Base-by-base conservation (phyloP, 2,329 filamentous ascomycete species). In the Teratosphaeria viscida region DNA sequence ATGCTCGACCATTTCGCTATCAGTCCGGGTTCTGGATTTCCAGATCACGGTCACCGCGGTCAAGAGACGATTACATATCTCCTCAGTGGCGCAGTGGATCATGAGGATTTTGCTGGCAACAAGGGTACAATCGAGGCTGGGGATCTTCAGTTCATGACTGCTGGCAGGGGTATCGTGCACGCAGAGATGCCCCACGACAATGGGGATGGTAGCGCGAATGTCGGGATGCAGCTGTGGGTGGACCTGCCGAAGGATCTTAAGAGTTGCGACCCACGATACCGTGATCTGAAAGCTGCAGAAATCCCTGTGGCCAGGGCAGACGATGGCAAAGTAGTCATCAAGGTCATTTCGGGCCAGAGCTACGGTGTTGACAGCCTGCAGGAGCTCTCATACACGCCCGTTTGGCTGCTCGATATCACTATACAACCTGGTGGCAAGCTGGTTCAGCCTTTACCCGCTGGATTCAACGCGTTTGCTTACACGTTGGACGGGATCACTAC, bases 121-220 rank as follows among this genome's bases (percentile, higher is more conserved):
- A 82, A 82, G 56, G 94, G 92, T 60, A 94, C 88, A 3, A 90
- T 97, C 66, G 81, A 87, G 62, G 76, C 88, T 0, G 92, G 92
- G n/a, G 92, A 96, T 72, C 77, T 97, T 55, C 92, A 97, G 72
- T 97, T 97, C 80, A 97, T 97, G 94, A 96, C 92, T 0, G 92
- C 92, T 0, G 92, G 92, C 3, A 80, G 82, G 23, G 92, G 92
- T 52, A 95, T 97, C 68, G 88, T 96, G 74, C 94, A 97, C 74
- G 90, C 92, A 43, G 92, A 97, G 76, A 69, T 97, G 91, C 92
- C 92, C 10, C 82, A 84, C 58, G 84, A 89, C 70, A 90, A 90
- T 71, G 73, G 80, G 0, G 89, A 94, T 71, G 89, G 89, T 56
- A 83, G 79, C 59, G 78, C 87, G 61, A 96, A 92, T 73, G 82